Evolutionary conservation across 208 protist species (phyloP).

Genomic region (Leishmania gerbilli): DNA sequence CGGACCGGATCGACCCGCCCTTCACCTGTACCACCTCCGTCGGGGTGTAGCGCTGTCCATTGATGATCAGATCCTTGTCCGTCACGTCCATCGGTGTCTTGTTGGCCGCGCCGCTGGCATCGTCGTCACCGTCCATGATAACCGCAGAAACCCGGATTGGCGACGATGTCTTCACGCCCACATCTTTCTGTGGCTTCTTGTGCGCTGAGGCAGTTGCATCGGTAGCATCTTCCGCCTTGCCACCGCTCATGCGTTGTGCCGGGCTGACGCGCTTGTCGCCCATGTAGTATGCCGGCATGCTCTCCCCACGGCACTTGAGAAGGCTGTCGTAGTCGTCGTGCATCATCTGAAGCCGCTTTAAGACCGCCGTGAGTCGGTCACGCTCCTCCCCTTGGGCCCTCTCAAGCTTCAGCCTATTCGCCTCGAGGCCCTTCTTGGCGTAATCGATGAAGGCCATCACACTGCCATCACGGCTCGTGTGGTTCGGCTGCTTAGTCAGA

Average conservation of each 20-base stretch:
- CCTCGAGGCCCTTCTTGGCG: constrained; percentile 36
- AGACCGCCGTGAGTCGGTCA: constrained; percentile 18
- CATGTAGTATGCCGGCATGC: constrained; percentile 30
- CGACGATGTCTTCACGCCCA: neutral
- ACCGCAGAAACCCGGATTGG: constrained; percentile 29
- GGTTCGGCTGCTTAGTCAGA: constrained; percentile 49
- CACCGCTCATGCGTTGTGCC: constrained; percentile 16
- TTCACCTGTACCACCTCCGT: constrained; percentile 39
- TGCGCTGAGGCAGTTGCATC: neutral
- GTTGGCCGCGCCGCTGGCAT: neutral
- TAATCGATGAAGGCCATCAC: constrained; percentile 50
- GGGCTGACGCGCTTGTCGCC: constrained; percentile 27
- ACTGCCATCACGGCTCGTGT: constrained; percentile 47
- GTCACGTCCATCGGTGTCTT: constrained; percentile 13
- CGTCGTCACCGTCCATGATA: constrained; percentile 10
- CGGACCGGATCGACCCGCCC: constrained; percentile 32
- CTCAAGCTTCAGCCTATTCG: constrained; percentile 28
- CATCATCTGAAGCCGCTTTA: constrained; percentile 31
- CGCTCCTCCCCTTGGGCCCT: constrained; percentile 21
- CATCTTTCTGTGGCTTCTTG: neutral
- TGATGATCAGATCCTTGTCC: constrained; percentile 21
- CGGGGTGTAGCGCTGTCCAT: constrained; percentile 24
- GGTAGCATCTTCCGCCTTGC: constrained; percentile 16
- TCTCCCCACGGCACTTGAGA: constrained; percentile 23
- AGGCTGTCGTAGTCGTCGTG: constrained; percentile 37